Evolutionary conservation across 768 basidiomycete species (phyloP).

Genomic region (Boletus pseudo-olivaceus): DNA sequence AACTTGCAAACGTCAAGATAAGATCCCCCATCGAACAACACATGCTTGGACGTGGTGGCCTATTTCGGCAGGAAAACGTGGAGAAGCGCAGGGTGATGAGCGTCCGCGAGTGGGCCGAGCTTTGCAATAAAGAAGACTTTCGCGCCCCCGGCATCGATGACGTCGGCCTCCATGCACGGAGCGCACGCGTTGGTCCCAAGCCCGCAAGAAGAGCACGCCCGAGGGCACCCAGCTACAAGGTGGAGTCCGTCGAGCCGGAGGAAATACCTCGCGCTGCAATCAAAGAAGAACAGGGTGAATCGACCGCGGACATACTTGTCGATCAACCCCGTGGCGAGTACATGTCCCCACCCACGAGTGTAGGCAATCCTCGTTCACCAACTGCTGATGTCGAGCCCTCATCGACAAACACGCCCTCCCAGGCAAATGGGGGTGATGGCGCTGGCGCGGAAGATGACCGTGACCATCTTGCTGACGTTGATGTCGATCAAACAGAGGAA

Average conservation of each 20-base stretch:
- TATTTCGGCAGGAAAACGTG: constrained; percentile 88
- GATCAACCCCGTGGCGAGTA: constrained; percentile 8
- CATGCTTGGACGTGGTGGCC: constrained; percentile 81
- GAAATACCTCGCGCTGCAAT: constrained; percentile 24
- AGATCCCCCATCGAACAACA: constrained; percentile 91
- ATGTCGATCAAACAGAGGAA: constrained; percentile 31
- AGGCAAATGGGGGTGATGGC: constrained; percentile 10
- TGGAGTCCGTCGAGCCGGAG: constrained; percentile 46
- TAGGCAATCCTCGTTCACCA: constrained; percentile 20
- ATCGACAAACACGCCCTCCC: not conserved
- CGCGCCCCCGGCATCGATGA: constrained; percentile 72
- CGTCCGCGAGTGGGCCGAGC: constrained; percentile 83
- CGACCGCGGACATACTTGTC: constrained; percentile 1
- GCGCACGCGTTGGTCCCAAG: constrained; percentile 35
- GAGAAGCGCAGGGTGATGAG: constrained; percentile 83
- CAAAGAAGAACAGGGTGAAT: constrained; percentile 45
- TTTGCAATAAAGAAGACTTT: constrained; percentile 68
- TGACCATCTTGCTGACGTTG: constrained; percentile 7
- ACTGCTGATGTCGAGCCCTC: constrained; percentile 11
- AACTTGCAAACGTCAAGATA: constrained; percentile 73
- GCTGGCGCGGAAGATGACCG: constrained; percentile 15
- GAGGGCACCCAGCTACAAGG: constrained; percentile 36
- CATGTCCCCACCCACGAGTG: constrained; percentile 31
- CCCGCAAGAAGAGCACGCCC: constrained; percentile 41
- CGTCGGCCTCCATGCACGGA: constrained; percentile 50